Conservation (phyloP, 345 rosid species). For the Psidium friedrichsthalianum region DNA sequence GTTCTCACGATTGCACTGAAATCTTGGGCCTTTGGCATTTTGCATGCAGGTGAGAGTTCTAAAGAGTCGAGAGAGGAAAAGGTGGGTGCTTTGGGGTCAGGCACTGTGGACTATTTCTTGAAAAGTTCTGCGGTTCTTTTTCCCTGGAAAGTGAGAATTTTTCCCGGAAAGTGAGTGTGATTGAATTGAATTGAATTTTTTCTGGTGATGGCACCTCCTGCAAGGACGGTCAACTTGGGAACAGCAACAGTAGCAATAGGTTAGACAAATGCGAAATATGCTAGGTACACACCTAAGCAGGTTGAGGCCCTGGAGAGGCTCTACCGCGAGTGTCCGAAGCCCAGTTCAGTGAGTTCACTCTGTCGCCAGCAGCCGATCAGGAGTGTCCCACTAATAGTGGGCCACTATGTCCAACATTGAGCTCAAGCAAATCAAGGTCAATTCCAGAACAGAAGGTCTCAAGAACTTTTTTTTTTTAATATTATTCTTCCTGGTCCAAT, state of each 20-base stretch:
- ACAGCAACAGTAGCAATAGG: conserved; percentile 9
- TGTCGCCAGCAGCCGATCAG: too few relatives aligned
- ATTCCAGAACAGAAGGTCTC: too few relatives aligned
- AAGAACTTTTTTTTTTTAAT: too few relatives aligned
- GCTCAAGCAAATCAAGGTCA: conserved; percentile 19
- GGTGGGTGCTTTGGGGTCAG: background rate
- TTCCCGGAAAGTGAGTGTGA: background rate
- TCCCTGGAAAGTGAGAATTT: background rate
- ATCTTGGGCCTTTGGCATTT: background rate
- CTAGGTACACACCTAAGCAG: conserved; percentile 97
- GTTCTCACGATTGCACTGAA: conserved; percentile 10
- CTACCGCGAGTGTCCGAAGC: conserved; percentile 79
- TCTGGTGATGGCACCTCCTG: conserved; percentile 65
- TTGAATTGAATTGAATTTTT: background rate
- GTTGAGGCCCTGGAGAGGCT: conserved; percentile 99
- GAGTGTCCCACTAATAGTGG: too few relatives aligned
- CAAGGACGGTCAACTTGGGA: conserved; percentile 69
- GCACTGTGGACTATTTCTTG: background rate
- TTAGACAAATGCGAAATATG: conserved; percentile 88
- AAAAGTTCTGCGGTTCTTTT: background rate
- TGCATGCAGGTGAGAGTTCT: background rate
- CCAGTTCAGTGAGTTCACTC: too few relatives aligned
- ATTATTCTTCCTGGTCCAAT: too few relatives aligned
- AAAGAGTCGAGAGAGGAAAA: background rate
- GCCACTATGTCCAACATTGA: too few relatives aligned